Evolutionary conservation across 345 rosid genomes (phyloP), one percentile per base, ranked within the genome.

Genomic region (Syzygium oleosum): DNA sequence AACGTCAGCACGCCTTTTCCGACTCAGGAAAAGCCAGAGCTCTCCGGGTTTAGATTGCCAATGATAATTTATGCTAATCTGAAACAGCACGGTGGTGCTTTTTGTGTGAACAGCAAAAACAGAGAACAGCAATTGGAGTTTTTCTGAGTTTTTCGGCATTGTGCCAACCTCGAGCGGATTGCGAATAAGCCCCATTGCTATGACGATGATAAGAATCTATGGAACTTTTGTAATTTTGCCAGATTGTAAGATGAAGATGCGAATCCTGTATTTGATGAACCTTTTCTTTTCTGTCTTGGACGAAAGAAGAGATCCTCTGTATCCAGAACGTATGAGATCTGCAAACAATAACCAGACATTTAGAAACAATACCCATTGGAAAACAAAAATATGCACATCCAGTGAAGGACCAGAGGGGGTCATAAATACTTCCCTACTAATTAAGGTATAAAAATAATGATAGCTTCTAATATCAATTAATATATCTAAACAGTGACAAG

Each of bases 231-330:
- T 52, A 88, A 90, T 88, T 92, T 88, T 85, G 89, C 91, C 80
- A 84, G 88, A 61, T 83, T 86, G 65, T 43, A 49, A 63, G 86
- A 68, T 19, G 87, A 78, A 41, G 86, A 34, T 54, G 58, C 2
- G 61, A 59, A 85, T 86, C 65, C 43, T 10, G 52, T 85, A 19
- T 38, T 79, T 3, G 73, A 86, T 46, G 88, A 54, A 68, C 51
- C 83, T 51, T 88, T 88, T 73, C 90, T 87, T 91, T 91, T 94
- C 49, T 13, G 88, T 38, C 88, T 90, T 7, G 31, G 77, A 17
- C 95, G 95, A 85, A 87, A 90, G 89, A 94, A 92, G 89, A 91
- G 88, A 91, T 94, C 96, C 89, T 93, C 96, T 1, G 96, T 94
- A 90, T 94, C 95, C 56, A 94, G 89, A 73, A 91, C 93, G 68